Evolutionary conservation across 2,329 filamentous ascomycete species (phyloP), one percentile per base, ranked within the genome.

Genomic region (Ophiostoma australiae): DNA sequence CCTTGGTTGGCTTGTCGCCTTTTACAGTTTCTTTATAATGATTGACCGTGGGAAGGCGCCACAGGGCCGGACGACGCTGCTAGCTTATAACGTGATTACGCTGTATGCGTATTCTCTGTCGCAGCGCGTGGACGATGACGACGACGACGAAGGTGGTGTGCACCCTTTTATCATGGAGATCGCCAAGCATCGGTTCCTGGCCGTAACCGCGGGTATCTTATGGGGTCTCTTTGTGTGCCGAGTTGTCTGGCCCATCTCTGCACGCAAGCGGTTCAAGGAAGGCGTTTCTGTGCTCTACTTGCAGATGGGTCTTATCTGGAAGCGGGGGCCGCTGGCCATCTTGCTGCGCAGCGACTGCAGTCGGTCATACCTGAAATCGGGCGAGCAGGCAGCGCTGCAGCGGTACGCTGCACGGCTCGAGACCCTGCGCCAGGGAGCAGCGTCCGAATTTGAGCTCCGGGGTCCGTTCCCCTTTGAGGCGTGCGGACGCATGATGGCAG

Each of bases 221-320:
- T 99, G 94, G 94, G 95, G 94, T 48, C 88, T 99, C 72, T 86
- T 98, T 69, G 87, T 98, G 73, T 97, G 94, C 68, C 87, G 94
- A 72, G 77, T 97, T 68, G 89, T 99, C 74, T 98, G 94, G 92
- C 95, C 95, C 10, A 96, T 97, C 73, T 95, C 93, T 41, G 95
- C 93, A 1, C 87, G 95, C 63, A 85, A 86, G 73, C 97, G 97
- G 80, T 89, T 98, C 76, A 93, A 95, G 77, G 90, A 97, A 76
- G 94, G 94, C 1, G 84, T 97, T 13, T 92, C 92, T 37, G 84
- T 97, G n/a, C 83, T 99, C 15, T 98, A 95, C 87, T 85, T 99
- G 7, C 92, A 96, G 72, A 94, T 99, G 89, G 92, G 93, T 20
- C 85, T 99, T 44, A 94, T 98, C 74, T 99, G 95, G 95, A 97